phyloP scores from a whole-genome alignment of 78 protist genomes.

The Mastigamoeba balamuthi region DNA sequence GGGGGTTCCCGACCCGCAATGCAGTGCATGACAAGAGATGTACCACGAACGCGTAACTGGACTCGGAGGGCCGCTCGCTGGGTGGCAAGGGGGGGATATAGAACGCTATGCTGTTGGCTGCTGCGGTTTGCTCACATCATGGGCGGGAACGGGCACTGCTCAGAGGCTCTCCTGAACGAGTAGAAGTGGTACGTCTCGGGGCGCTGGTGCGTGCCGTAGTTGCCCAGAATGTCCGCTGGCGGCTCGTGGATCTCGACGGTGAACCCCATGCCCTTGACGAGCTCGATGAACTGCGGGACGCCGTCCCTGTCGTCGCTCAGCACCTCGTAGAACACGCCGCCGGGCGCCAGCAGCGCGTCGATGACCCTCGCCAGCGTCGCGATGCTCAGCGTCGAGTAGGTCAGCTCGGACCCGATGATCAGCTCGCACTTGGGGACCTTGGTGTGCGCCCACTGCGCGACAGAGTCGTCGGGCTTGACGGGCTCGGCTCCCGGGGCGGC shows the following conservation, averaged over 20 bases:
- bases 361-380: slow-evolving; percentile 35
- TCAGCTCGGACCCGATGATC: slow-evolving; percentile 61
- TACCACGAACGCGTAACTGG: too few relatives aligned
- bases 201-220: slow-evolving; percentile 50
- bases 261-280: slow-evolving; percentile 14
- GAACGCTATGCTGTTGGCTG: too few relatives aligned
- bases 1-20: too few relatives aligned
- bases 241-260: slow-evolving; percentile 11
- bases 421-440: slow-evolving; percentile 15
- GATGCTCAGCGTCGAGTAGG: slow-evolving; percentile 45
- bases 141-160: too few relatives aligned
- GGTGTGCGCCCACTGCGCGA: too few relatives aligned
- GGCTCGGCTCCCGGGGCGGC: not conserved
- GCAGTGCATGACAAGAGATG: too few relatives aligned
- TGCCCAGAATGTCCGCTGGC: slow-evolving; percentile 11
- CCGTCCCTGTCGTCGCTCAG: slow-evolving; percentile 67
- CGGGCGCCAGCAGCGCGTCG: slow-evolving; percentile 13
- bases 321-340: slow-evolving; percentile 63
- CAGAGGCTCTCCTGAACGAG: slow-evolving; percentile 7
- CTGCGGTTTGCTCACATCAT: too few relatives aligned
- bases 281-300: slow-evolving; percentile 34
- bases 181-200: slow-evolving; percentile 54
- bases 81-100: too few relatives aligned
- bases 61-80: too few relatives aligned
- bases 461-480: not conserved